Evolutionary conservation across 352 stramenopile species (phyloP).

Genomic region (Phytophthora rubi): DNA sequence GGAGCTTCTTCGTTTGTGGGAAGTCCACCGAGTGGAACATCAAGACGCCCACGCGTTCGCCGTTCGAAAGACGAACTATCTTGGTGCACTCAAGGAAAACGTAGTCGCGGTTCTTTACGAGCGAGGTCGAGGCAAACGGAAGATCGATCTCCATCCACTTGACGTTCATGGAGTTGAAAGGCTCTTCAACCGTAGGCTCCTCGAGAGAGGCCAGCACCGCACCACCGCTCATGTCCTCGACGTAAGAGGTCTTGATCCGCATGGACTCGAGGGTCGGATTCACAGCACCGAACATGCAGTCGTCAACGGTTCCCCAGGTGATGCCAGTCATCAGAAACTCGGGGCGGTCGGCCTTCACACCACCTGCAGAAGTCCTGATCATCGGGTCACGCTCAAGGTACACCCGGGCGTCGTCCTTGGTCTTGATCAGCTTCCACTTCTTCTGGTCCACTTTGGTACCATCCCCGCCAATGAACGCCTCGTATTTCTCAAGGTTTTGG

Average conservation of each 20-base stretch:
- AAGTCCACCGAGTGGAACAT: slow-evolving; percentile 58
- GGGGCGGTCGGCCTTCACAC: slow-evolving; percentile 16
- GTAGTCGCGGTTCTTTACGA: slow-evolving; percentile 51
- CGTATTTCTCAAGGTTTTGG: slow-evolving; percentile 46
- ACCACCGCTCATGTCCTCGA: slow-evolving; percentile 51
- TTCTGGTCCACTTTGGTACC: slow-evolving; percentile 35
- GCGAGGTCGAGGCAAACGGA: slow-evolving; percentile 31
- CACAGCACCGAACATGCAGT: slow-evolving; percentile 50
- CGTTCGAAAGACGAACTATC: slow-evolving; percentile 32
- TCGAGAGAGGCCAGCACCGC: slow-evolving; percentile 49
- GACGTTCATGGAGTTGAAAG: slow-evolving; percentile 46
- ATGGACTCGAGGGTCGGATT: slow-evolving; percentile 47
- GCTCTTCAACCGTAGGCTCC: slow-evolving; percentile 47
- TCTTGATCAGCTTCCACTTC: slow-evolving; percentile 47
- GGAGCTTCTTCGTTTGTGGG: slow-evolving; percentile 44
- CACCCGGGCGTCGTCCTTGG: slow-evolving; percentile 31
- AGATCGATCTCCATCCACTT: slow-evolving; percentile 51
- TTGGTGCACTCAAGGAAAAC: slow-evolving; percentile 55
- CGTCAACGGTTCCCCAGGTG: slow-evolving; percentile 45
- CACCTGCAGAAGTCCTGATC: slow-evolving; percentile 5
- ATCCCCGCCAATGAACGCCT: slow-evolving; percentile 32
- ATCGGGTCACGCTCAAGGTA: slow-evolving; percentile 36
- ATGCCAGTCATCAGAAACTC: slow-evolving; percentile 40
- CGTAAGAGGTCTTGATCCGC: slow-evolving; percentile 50
- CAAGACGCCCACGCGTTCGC: slow-evolving; percentile 54